These are phyloP conservation scores for Trichoderma virens DNA, from an alignment of 495 filamentous ascomycete species.

Conservation along the genomic window DNA sequence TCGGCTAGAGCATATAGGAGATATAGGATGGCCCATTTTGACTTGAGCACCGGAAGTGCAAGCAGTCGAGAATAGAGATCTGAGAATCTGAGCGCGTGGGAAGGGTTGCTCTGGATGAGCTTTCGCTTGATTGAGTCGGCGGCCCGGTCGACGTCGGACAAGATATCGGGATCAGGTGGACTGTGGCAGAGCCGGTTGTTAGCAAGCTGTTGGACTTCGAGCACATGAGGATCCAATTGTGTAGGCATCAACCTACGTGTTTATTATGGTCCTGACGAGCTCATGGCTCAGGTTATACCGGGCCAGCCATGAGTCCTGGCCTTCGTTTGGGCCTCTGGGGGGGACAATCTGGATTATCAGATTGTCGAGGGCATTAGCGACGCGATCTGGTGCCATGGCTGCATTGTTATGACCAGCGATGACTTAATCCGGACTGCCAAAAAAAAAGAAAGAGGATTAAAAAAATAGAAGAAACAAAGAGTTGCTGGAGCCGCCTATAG, in stretches of 20 bases:
- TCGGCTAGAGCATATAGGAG: constrained; percentile 76
- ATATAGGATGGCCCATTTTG: constrained; percentile 95
- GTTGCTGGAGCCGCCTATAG: neutral
- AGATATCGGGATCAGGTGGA: constrained; percentile 25
- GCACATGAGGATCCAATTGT: neutral
- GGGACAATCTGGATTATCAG: constrained; percentile 49
- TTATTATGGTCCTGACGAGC: constrained; percentile 40
- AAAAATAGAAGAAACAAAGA: neutral
- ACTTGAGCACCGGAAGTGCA: constrained; percentile 79
- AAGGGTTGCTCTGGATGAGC: constrained; percentile 69
- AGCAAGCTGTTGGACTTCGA: neutral
- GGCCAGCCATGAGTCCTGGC: constrained; percentile 41
- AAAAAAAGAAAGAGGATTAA: neutral
- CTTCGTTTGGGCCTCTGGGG: constrained; percentile 35
- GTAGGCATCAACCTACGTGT: constrained; percentile 30
- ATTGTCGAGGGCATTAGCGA: constrained; percentile 48
- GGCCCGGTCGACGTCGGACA: constrained; percentile 75
- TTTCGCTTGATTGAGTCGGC: constrained; percentile 85
- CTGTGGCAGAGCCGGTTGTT: constrained; percentile 17
- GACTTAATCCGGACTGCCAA: neutral
- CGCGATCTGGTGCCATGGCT: constrained; percentile 37
- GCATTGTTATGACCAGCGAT: constrained; percentile 19
- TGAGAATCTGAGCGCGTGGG: constrained; percentile 78
- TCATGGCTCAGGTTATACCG: constrained; percentile 45
- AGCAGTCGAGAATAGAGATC: constrained; percentile 82